phyloP scores from a whole-genome alignment of 1,284 basidiomycete species.

The Heterobasidion parviporum region DNA sequence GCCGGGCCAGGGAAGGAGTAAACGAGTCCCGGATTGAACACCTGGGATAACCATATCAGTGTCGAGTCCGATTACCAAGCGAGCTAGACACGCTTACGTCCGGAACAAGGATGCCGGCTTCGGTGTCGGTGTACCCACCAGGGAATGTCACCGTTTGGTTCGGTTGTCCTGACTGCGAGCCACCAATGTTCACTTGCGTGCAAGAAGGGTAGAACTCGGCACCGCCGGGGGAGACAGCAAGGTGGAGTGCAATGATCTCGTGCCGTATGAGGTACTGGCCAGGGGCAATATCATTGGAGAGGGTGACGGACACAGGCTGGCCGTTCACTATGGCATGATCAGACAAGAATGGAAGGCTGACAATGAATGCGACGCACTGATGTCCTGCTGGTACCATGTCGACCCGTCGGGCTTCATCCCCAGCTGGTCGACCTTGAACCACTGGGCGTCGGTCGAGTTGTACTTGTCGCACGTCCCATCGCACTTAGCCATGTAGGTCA shows the following conservation, averaged over 20 bases:
- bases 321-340: constrained; percentile 21
- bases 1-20: constrained; percentile 34
- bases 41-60: constrained; percentile 12
- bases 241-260: constrained; percentile 66
- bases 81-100: constrained; percentile 22
- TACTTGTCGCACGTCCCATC: constrained; percentile 52
- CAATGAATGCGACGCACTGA: constrained; percentile 22
- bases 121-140: constrained; percentile 52
- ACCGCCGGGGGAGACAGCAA: constrained; percentile 37
- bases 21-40: constrained; percentile 22
- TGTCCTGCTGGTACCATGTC: constrained; percentile 33
- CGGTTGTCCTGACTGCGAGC: constrained; percentile 38
- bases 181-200: constrained; percentile 49
- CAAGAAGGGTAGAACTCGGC: constrained; percentile 74
- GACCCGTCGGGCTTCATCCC: constrained; percentile 27
- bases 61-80: neutral
- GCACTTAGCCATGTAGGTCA: constrained; percentile 67
- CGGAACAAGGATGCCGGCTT: constrained; percentile 51
- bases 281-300: constrained; percentile 46
- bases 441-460: constrained; percentile 47
- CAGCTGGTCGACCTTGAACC: constrained; percentile 60
- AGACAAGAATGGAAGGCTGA: neutral
- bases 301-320: constrained; percentile 32
- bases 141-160: constrained; percentile 50
- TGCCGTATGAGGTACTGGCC: constrained; percentile 66